Evolutionary conservation across 495 filamentous ascomycete genomes (phyloP).

Genomic region (Neurospora sp.): DNA sequence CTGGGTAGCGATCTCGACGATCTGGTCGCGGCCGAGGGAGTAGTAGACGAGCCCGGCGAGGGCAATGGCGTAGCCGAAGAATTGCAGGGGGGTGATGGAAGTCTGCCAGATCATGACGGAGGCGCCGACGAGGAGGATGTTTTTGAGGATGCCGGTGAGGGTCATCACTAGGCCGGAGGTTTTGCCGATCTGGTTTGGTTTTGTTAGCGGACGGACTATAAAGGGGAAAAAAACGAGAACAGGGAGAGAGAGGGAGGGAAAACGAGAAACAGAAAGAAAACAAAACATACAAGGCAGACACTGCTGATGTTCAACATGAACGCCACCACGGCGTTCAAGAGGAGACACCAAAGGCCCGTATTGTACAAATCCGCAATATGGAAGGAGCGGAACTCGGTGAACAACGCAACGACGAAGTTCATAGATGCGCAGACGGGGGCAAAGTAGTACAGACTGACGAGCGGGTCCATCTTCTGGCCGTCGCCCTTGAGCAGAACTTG

Average conservation of each 20-base stretch:
- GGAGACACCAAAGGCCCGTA: slow-evolving; percentile 47
- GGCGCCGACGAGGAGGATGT: slow-evolving; percentile 57
- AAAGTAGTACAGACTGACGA: slow-evolving; percentile 79
- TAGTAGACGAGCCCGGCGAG: slow-evolving; percentile 56
- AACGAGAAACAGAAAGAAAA: no score
- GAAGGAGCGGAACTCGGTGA: slow-evolving; percentile 47
- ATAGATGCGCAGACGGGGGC: slow-evolving; percentile 68
- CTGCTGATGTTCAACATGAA: slow-evolving; percentile 70
- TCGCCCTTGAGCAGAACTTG: slow-evolving; percentile 56
- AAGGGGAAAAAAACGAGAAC: neutral
- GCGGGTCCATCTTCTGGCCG: slow-evolving; percentile 70
- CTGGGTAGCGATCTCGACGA: slow-evolving; percentile 47
- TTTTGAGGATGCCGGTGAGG: slow-evolving; percentile 66
- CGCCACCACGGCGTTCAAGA: slow-evolving; percentile 61
- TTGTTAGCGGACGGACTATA: no score
- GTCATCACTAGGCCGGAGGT: slow-evolving; percentile 70
- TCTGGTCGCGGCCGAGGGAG: slow-evolving; percentile 56
- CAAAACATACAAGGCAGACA: slow-evolving; percentile 58
- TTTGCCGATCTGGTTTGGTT: slow-evolving; percentile 50
- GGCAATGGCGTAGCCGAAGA: slow-evolving; percentile 56
- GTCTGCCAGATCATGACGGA: slow-evolving; percentile 60
- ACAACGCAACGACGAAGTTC: slow-evolving; percentile 57
- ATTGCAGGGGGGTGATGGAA: slow-evolving; percentile 46
- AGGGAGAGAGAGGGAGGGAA: neutral
- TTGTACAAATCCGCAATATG: slow-evolving; percentile 39